phyloP scores from a whole-genome alignment of 2,329 filamentous ascomycete species.

The Cladosporium colombiae region DNA sequence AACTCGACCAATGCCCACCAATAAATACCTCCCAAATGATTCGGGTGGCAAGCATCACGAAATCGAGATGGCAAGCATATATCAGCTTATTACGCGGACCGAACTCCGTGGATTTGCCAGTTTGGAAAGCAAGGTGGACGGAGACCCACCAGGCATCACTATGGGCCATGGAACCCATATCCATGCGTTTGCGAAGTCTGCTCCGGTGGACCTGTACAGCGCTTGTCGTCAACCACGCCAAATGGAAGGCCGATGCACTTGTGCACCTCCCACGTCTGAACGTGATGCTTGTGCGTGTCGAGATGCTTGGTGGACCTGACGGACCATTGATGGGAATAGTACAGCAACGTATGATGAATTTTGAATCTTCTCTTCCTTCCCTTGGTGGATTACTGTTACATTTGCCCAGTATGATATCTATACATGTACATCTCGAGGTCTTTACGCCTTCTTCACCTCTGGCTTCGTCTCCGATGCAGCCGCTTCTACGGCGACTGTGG shows the following conservation, averaged over 20 bases:
- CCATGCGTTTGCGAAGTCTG: background rate
- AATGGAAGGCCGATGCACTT: background rate
- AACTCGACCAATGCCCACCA: conserved; percentile 38
- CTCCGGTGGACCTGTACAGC: background rate
- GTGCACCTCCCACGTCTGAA: background rate
- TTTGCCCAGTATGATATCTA: conserved; percentile 1
- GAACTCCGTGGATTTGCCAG: background rate
- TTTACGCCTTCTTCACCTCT: background rate
- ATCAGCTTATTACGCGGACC: background rate
- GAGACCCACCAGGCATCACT: background rate
- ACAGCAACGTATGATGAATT: conserved; percentile 21
- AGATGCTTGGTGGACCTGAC: background rate
- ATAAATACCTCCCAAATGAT: conserved; percentile 21
- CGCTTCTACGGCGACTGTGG: background rate
- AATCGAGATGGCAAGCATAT: background rate
- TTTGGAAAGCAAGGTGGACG: conserved; percentile 12
- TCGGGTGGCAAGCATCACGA: background rate
- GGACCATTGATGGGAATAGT: conserved; percentile 14
- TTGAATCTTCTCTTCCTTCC: conserved; percentile 7
- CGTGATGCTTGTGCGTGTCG: background rate
- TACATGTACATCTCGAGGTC: background rate
- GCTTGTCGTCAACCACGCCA: background rate
- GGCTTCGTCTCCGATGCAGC: background rate
- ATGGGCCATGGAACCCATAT: background rate
- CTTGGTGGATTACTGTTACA: conserved; percentile 8